Evolutionary conservation across 345 rosid genomes (phyloP).

Genomic region (Cardamine chenopodiifolia): DNA sequence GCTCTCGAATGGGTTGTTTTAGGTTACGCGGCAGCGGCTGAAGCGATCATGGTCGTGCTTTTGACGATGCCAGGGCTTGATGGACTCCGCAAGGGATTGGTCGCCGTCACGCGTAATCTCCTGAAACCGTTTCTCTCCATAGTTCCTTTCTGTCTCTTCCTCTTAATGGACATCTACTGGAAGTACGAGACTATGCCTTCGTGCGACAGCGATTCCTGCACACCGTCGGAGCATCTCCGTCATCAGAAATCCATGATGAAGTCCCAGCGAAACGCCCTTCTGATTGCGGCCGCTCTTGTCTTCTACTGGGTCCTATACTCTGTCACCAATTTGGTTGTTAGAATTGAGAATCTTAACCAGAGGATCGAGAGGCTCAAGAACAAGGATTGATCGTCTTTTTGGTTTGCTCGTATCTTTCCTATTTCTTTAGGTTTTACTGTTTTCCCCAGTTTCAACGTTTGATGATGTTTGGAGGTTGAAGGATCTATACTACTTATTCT

Average conservation of each 20-base stretch:
- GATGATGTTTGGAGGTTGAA: slow-evolving; percentile 6
- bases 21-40: slow-evolving; percentile 86
- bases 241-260: slow-evolving; percentile 94
- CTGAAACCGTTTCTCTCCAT: slow-evolving; percentile 84
- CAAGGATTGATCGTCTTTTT: slow-evolving; percentile 39
- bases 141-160: slow-evolving; percentile 87
- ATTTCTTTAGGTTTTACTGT: background rate
- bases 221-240: slow-evolving; percentile 79
- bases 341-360: slow-evolving; percentile 71
- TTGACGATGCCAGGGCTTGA: slow-evolving; percentile 85
- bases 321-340: slow-evolving; percentile 66
- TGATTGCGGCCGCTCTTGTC: slow-evolving; percentile 70
- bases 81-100: slow-evolving; percentile 67
- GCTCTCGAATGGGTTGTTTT: slow-evolving; percentile 96
- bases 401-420: background rate
- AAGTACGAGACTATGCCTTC: slow-evolving; percentile 82
- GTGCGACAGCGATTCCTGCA: slow-evolving; percentile 76
- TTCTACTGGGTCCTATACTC: slow-evolving; percentile 88
- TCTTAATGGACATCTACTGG: slow-evolving; percentile 91
- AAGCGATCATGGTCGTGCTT: slow-evolving; percentile 85
- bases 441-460: background rate
- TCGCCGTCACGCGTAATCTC: slow-evolving; percentile 85
- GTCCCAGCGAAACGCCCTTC: slow-evolving; percentile 84
- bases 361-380: slow-evolving; percentile 73
- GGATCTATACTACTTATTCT: slow-evolving; percentile 1